Conservation (phyloP, 1,139 yeast genomes). For the Magnusiomyces paraingens region DNA sequence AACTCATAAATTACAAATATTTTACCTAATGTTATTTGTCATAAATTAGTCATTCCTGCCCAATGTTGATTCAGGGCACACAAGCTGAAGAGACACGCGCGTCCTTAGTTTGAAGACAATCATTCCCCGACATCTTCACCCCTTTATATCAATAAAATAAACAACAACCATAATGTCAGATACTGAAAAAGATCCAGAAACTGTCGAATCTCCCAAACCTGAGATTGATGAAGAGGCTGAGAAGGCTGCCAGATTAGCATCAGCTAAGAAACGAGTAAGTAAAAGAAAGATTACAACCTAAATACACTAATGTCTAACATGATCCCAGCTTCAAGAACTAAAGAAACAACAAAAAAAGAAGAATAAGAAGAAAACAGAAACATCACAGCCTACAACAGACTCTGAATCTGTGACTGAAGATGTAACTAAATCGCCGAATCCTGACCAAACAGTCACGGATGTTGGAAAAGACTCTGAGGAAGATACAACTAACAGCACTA, state of each 20-base stretch:
- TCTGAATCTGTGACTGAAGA: slow-evolving; percentile 6
- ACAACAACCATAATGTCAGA: neutral
- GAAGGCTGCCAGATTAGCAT: slow-evolving; percentile 55
- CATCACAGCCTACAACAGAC: slow-evolving; percentile 9
- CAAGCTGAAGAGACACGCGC: no score
- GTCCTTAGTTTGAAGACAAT: neutral
- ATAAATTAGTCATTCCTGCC: neutral
- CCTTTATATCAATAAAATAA: neutral
- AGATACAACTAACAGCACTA: neutral
- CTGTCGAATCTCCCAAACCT: neutral
- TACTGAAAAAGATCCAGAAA: neutral
- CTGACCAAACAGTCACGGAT: slow-evolving; percentile 1
- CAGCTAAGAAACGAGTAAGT: slow-evolving; percentile 51
- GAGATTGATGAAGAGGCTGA: slow-evolving; percentile 29
- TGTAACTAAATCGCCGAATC: slow-evolving; percentile 1
- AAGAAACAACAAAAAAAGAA: slow-evolving; percentile 50
- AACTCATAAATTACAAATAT: no score
- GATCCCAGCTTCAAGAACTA: slow-evolving; percentile 46
- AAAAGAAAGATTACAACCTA: no score
- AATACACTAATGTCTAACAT: neutral
- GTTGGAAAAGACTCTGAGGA: slow-evolving; percentile 1
- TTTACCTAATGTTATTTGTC: neutral
- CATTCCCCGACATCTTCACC: neutral
- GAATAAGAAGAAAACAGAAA: slow-evolving; percentile 32
- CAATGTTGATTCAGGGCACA: no score